Conservation (phyloP, 768 basidiomycete genomes). For the Glaciozyma antarctica region DNA sequence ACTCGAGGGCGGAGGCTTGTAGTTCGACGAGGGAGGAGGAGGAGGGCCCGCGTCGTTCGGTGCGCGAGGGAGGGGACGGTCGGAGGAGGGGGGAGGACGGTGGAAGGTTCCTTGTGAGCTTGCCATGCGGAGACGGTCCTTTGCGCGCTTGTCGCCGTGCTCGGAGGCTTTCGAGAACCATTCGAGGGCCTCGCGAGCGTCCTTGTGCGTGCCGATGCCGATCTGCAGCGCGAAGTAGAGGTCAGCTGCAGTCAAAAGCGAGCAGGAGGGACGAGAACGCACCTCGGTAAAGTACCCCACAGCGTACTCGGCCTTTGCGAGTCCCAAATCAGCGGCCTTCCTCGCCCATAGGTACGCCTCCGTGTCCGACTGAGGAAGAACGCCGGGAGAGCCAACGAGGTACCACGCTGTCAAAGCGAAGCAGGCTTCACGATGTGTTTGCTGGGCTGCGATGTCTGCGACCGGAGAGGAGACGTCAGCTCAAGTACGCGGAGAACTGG, state of each 20-base stretch:
- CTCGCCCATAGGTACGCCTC: slow-evolving; percentile 97
- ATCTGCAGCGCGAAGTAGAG: slow-evolving; percentile 43
- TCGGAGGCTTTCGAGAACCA: slow-evolving; percentile 90
- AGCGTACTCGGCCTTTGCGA: slow-evolving; percentile 94
- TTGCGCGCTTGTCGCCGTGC: slow-evolving; percentile 84
- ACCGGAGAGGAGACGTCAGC: neutral
- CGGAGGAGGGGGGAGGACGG: neutral
- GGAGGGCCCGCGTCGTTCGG: neutral
- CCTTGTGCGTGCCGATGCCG: slow-evolving; percentile 68
- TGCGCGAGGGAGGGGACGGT: neutral
- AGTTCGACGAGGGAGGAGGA: neutral
- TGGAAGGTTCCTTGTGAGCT: neutral
- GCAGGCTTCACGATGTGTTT: slow-evolving; percentile 91
- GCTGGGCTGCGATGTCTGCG: slow-evolving; percentile 95
- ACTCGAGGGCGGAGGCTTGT: slow-evolving; percentile 4
- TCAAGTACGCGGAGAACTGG: slow-evolving; percentile 5
- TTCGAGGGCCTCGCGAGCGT: slow-evolving; percentile 57
- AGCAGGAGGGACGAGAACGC: slow-evolving; percentile 24
- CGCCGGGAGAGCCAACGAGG: slow-evolving; percentile 92
- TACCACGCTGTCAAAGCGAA: slow-evolving; percentile 99
- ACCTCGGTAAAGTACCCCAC: slow-evolving; percentile 91
- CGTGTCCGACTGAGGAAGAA: slow-evolving; percentile 94
- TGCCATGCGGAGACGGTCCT: slow-evolving; percentile 54
- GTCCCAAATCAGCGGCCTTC: slow-evolving; percentile 81
- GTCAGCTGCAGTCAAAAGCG: neutral